Percentiles rank a stretch among this genome's conserved stretches.
These are phyloP conservation scores for Solanum chmielewskii DNA, from an alignment of 257 asterid genomes.

Conservation along the genomic window DNA sequence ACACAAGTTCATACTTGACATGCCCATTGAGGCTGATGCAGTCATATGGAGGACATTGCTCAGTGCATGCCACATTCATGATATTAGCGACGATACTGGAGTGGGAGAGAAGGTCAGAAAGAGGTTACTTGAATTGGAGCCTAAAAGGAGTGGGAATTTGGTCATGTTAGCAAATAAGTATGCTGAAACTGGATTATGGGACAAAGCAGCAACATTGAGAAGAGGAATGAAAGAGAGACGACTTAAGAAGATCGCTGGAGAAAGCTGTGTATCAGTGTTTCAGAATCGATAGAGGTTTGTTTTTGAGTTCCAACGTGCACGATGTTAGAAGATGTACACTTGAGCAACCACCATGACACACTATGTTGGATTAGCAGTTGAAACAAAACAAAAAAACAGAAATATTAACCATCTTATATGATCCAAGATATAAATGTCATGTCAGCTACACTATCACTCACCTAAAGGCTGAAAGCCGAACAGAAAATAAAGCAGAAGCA, in stretches of 20 bases:
- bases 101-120: conserved; percentile 40
- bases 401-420: background rate
- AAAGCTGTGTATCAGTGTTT: conserved; percentile 34
- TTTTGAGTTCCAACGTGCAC: background rate
- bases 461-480: background rate
- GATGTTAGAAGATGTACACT: background rate
- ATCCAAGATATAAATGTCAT: background rate
- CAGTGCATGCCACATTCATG: conserved; percentile 65
- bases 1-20: conserved; percentile 26
- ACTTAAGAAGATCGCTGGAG: conserved; percentile 56
- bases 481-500: background rate
- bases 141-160: conserved; percentile 60
- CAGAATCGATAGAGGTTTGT: conserved; percentile 36
- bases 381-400: background rate
- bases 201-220: conserved; percentile 47
- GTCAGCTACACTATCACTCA: background rate
- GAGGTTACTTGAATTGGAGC: conserved; percentile 47
- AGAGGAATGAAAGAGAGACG: conserved; percentile 35
- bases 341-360: background rate
- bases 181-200: conserved; percentile 60
- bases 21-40: conserved; percentile 61
- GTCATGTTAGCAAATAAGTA: conserved; percentile 65
- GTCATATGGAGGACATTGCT: conserved; percentile 71
- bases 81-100: conserved; percentile 29
- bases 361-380: background rate